These are phyloP conservation scores for Coprinopsis strossmayeri DNA, from an alignment of 768 basidiomycete species.

Conservation along the genomic window DNA sequence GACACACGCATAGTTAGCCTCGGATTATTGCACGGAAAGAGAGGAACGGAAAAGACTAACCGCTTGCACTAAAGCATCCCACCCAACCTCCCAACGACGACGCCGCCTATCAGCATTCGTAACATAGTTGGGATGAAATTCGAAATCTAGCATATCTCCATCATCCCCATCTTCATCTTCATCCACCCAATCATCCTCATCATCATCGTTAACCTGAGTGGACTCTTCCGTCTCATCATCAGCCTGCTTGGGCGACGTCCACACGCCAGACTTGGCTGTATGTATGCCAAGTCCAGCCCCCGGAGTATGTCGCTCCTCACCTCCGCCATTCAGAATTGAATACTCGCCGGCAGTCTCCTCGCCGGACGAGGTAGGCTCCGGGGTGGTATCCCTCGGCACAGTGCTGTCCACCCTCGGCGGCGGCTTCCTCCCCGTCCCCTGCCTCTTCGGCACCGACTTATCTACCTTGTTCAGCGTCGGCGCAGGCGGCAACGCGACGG, in stretches of 20 bases:
- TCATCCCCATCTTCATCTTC: conserved; percentile 67
- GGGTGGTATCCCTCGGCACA: conserved; percentile 75
- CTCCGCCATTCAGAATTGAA: conserved; percentile 18
- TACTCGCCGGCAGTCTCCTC: conserved; percentile 74
- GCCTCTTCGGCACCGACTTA: conserved; percentile 9
- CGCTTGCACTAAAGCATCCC: conserved; percentile 70
- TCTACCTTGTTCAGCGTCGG: conserved; percentile 44
- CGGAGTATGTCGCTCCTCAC: conserved; percentile 18
- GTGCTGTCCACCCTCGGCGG: conserved; percentile 80
- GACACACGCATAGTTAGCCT: not conserved
- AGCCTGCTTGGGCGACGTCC: conserved; percentile 7
- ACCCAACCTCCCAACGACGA: conserved; percentile 66
- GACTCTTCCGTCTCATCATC: conserved; percentile 15
- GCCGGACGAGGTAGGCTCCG: conserved; percentile 67
- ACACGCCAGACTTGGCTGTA: conserved; percentile 13
- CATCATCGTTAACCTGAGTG: conserved; percentile 23
- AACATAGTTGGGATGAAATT: conserved; percentile 70
- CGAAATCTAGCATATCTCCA: conserved; percentile 66
- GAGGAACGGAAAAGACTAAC: conserved; percentile 31
- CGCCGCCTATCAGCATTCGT: conserved; percentile 61
- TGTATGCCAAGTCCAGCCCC: conserved; percentile 9
- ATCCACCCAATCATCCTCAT: conserved; percentile 66
- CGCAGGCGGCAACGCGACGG: conserved; percentile 47
- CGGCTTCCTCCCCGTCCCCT: conserved; percentile 38
- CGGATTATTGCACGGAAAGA: conserved; percentile 2